Conservation (phyloP, 2,329 filamentous ascomycete species). For the Exophiala alcalophila region DNA sequence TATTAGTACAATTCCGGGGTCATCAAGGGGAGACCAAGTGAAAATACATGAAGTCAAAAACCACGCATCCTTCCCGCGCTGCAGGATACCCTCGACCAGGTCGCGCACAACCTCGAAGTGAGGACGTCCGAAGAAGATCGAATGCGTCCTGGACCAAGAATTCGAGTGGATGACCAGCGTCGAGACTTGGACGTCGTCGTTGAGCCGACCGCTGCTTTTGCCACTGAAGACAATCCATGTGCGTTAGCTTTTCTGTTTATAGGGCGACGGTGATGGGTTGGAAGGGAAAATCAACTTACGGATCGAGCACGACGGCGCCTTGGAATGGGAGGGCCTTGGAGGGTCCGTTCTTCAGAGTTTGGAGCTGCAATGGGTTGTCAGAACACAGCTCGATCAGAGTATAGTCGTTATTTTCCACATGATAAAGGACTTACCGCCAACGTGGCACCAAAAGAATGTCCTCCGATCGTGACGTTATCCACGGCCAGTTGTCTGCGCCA, state of each 20-base stretch:
- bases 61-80: slow-evolving; percentile 46
- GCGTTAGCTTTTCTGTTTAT: too few species aligned
- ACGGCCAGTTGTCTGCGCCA: slow-evolving; percentile 57
- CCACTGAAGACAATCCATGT: too few species aligned
- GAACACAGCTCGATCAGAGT: not conserved
- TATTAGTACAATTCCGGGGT: too few species aligned
- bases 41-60: slow-evolving; percentile 49
- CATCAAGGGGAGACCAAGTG: not conserved
- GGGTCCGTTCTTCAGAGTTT: slow-evolving; percentile 43
- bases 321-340: slow-evolving; percentile 47
- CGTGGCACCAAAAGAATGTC: slow-evolving; percentile 66
- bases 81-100: slow-evolving; percentile 50
- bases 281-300: slow-evolving; percentile 33
- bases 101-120: slow-evolving; percentile 63
- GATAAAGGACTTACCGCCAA: slow-evolving; percentile 41
- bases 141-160: slow-evolving; percentile 59
- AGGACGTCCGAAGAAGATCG: slow-evolving; percentile 60
- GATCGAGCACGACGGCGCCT: slow-evolving; percentile 62
- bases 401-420: too few species aligned
- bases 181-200: slow-evolving; percentile 57
- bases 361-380: slow-evolving; percentile 14
- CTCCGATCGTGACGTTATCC: slow-evolving; percentile 55
- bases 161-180: slow-evolving; percentile 62
- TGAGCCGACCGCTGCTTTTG: slow-evolving; percentile 61
- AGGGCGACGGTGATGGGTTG: not conserved